phyloP scores from a whole-genome alignment of 345 rosid genomes.

The Salix caprea region DNA sequence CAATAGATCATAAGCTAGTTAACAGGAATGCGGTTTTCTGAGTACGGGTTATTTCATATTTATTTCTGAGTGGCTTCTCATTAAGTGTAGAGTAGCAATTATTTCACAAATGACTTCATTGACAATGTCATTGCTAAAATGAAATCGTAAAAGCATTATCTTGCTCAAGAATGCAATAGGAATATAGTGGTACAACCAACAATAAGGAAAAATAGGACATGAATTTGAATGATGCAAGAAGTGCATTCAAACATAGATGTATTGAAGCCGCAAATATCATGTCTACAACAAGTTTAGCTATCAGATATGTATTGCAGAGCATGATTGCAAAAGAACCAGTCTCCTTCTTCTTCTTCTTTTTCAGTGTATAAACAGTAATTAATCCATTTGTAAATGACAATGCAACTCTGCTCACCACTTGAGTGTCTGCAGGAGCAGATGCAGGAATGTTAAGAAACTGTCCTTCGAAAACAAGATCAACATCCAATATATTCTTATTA shows the following conservation, averaged over 20 bases:
- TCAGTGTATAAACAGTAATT: background rate
- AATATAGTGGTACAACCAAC: no score
- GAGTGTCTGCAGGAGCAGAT: background rate
- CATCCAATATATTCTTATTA: constrained; percentile 17
- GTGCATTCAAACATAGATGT: background rate
- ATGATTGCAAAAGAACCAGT: background rate
- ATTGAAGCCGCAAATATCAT: background rate
- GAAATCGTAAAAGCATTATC: no score
- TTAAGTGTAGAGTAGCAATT: no score
- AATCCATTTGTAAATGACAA: background rate
- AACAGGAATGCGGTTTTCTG: no score
- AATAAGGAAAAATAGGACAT: no score
- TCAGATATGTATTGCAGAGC: background rate
- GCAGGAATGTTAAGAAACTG: constrained; percentile 26
- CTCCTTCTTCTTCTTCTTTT: background rate
- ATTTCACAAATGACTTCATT: no score
- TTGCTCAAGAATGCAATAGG: no score
- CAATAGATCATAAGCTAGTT: background rate
- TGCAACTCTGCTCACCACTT: constrained; percentile 15
- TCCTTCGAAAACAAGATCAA: constrained; percentile 25
- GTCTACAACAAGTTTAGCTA: background rate
- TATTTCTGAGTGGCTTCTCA: no score
- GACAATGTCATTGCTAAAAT: no score
- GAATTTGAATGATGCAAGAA: no score
- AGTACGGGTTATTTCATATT: no score